These are phyloP conservation scores for Leishmania aethiopica DNA, from an alignment of 208 protist genomes.

Conservation along the genomic window DNA sequence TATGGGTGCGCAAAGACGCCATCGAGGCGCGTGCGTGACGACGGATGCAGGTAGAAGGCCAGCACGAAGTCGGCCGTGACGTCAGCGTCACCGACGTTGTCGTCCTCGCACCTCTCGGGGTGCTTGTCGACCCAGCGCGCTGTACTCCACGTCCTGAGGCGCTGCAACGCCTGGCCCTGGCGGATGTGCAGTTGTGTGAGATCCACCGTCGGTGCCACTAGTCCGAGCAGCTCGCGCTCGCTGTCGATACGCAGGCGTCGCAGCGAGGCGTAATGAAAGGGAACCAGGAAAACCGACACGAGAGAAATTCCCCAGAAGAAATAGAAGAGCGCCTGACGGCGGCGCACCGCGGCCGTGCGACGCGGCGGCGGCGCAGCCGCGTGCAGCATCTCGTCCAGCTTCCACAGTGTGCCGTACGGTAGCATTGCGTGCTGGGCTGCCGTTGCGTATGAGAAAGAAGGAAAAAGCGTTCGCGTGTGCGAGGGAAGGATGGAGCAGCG, in stretches of 20 bases:
- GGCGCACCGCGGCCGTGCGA: constrained; percentile 33
- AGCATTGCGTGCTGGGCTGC: constrained; percentile 35
- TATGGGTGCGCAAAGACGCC: constrained; percentile 29
- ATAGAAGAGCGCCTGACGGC: constrained; percentile 40
- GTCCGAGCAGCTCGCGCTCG: constrained; percentile 22
- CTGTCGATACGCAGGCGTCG: constrained; percentile 28
- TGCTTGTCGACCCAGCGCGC: neutral
- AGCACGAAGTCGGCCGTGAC: constrained; percentile 14
- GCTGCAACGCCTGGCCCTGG: constrained; percentile 13
- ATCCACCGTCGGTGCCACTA: constrained; percentile 13
- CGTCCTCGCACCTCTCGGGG: neutral
- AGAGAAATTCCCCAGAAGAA: constrained; percentile 44
- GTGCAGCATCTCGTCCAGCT: constrained; percentile 59
- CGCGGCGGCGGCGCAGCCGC: constrained; percentile 29
- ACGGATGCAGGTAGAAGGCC: constrained; percentile 22
- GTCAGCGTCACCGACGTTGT: neutral
- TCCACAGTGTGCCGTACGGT: constrained; percentile 58
- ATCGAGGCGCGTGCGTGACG: constrained; percentile 7
- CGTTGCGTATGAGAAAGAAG: neutral
- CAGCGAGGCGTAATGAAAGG: constrained; percentile 42
- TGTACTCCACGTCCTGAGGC: neutral
- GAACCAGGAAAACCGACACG: constrained; percentile 48
- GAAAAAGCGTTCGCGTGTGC: neutral
- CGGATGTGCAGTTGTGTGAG: neutral
- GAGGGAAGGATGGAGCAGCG: neutral